Base-by-base conservation (phyloP, 2,329 filamentous ascomycete species). In the Pestalotiopsis sp. region DNA sequence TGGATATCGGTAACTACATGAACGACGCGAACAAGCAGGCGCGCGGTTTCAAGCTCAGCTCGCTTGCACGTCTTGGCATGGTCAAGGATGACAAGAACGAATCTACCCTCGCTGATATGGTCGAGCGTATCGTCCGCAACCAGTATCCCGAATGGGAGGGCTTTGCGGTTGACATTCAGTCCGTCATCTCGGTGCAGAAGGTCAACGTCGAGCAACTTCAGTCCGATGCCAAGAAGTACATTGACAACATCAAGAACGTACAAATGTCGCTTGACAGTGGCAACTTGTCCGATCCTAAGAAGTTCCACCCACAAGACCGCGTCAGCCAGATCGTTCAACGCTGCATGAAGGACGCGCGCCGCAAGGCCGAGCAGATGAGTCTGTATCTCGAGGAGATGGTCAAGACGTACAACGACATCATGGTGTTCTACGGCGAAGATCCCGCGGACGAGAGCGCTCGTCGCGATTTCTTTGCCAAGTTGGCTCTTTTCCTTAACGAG, bases 1-100 rank as follows among this genome's bases (percentile, higher is more conserved):
- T 99, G 75, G 95, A 98, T 80, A 97, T 99, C 77, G 96, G 96
- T 81, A 99, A 99, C 81, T 99, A 97, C 86, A 99, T 99, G 96
- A 99, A 99, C 85, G 96, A 98, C 78, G 92, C 95, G 67, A 98
- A 98, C 83, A 99, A 99, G 84, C 96, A 98, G 82, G 96, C 96
- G 4, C 93, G 92, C 69, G 96, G 96, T 71, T 99, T 99, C 91
- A 99, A 99, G 84, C 89, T 99, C 14, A 96, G 94, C 77, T 98
- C 96, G 5, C 90, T 99, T 63, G 93, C 94, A 36, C 91, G 96
- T 67, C 85, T 99, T 67, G 95, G 92, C 70, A 98, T 99, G 95
- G 94, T 98, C 77, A 99, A 99, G 84, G 96, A 99, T 78, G 94
- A 97, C 84, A 98, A 98, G 87, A 99, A 99, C 81, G 93, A 98